phyloP scores from a whole-genome alignment of 805 yeast genomes.

The Ogataea ramenticola region DNA sequence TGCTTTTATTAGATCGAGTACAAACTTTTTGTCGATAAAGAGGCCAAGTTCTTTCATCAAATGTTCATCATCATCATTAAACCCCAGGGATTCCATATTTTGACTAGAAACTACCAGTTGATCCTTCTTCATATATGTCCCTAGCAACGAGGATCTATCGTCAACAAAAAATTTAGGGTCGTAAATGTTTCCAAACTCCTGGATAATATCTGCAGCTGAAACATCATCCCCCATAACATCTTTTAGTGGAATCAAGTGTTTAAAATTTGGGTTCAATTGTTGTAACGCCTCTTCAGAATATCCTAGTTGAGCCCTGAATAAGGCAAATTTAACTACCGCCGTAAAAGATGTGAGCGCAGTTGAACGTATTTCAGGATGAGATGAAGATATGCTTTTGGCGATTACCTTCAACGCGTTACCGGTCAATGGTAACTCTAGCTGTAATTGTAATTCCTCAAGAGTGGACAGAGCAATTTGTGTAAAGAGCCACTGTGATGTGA shows the following conservation, averaged over 20 bases:
- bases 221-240: conserved; percentile 15
- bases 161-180: conserved; percentile 52
- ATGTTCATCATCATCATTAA: conserved; percentile 34
- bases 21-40: conserved; percentile 49
- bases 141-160: conserved; percentile 50
- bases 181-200: conserved; percentile 43
- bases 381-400: conserved; percentile 39
- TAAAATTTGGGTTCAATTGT: conserved; percentile 21
- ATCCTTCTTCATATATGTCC: conserved; percentile 67
- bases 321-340: not conserved
- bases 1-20: conserved; percentile 39
- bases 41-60: conserved; percentile 38
- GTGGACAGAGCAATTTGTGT: conserved; percentile 41
- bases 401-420: conserved; percentile 33
- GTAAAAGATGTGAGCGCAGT: conserved; percentile 24
- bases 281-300: too few relatives aligned
- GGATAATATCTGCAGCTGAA: conserved; percentile 30
- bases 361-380: conserved; percentile 42
- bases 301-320: conserved; percentile 10
- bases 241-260: conserved; percentile 30
- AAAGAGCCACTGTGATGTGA: conserved; percentile 48
- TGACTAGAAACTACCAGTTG: conserved; percentile 38
- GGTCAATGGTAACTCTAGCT: conserved; percentile 39
- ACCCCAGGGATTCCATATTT: conserved; percentile 16
- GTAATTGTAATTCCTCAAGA: conserved; percentile 45